These are phyloP conservation scores for Fusarium coicis DNA, from an alignment of 2,329 filamentous ascomycete genomes.

Conservation along the genomic window DNA sequence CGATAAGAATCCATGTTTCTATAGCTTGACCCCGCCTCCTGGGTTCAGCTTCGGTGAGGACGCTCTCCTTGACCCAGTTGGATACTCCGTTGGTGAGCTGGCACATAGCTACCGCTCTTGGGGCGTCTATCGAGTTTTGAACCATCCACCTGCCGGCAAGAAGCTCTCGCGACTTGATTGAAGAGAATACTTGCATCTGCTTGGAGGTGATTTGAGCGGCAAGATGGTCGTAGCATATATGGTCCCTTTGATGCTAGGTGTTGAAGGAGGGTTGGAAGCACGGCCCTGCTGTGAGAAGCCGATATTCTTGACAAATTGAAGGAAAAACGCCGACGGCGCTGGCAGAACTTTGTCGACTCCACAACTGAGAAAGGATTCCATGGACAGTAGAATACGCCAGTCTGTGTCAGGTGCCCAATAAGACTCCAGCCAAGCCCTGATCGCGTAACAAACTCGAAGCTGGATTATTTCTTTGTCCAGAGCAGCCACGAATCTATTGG, in stretches of 20 bases:
- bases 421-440: background rate
- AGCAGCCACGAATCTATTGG: rapidly evolving
- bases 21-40: too few relatives aligned
- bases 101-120: background rate
- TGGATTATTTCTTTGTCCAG: background rate
- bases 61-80: background rate
- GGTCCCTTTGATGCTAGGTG: background rate
- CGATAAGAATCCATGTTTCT: background rate
- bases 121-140: rapidly evolving
- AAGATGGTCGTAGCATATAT: background rate
- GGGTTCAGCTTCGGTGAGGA: too few relatives aligned
- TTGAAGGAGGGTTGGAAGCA: background rate
- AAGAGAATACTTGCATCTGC: background rate
- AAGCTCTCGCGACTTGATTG: background rate
- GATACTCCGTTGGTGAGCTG: background rate
- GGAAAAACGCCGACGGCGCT: background rate
- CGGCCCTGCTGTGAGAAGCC: background rate
- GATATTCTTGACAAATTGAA: rapidly evolving
- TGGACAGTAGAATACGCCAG: background rate
- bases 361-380: background rate
- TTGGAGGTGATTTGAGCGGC: background rate
- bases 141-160: background rate
- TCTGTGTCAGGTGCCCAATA: background rate
- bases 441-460: background rate
- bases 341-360: background rate